Percentiles rank a stretch among this genome's conserved stretches.
Conservation (phyloP, 2,329 filamentous ascomycete genomes). For the Claviceps africana region DNA sequence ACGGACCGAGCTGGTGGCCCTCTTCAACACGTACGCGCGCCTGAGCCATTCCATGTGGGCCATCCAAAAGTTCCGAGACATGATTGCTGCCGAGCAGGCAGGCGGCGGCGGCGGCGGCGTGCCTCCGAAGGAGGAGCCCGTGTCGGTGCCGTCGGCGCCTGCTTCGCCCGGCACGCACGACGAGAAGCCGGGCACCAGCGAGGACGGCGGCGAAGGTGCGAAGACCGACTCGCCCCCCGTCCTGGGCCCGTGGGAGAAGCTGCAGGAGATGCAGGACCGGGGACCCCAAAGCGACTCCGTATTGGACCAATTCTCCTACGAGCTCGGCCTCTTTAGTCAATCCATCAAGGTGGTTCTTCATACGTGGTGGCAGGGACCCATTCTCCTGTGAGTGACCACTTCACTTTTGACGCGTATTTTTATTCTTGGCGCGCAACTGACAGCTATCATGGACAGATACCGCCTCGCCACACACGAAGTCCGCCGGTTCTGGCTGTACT, state of each 20-base stretch:
- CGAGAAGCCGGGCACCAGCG: conserved; percentile 25
- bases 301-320: conserved; percentile 45
- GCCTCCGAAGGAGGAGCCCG: background rate
- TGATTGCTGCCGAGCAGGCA: conserved; percentile 32
- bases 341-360: conserved; percentile 52
- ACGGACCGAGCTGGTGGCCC: conserved; percentile 81
- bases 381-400: conserved; percentile 49
- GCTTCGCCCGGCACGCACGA: conserved; percentile 13
- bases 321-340: conserved; percentile 48
- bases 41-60: conserved; percentile 69
- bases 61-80: conserved; percentile 54
- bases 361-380: conserved; percentile 58
- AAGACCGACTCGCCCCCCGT: background rate
- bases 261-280: conserved; percentile 15
- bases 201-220: conserved; percentile 13
- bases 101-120: conserved; percentile 26
- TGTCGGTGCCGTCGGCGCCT: background rate
- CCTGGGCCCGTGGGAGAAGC: background rate
- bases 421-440: too few relatives aligned
- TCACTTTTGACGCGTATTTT: too few relatives aligned
- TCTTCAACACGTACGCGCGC: conserved; percentile 87
- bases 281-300: conserved; percentile 20
- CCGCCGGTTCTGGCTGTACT: conserved; percentile 5
- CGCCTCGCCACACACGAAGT: background rate
- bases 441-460: background rate